Evolutionary conservation across 2,329 filamentous ascomycete species (phyloP).

Genomic region (Ophiostoma sp.): DNA sequence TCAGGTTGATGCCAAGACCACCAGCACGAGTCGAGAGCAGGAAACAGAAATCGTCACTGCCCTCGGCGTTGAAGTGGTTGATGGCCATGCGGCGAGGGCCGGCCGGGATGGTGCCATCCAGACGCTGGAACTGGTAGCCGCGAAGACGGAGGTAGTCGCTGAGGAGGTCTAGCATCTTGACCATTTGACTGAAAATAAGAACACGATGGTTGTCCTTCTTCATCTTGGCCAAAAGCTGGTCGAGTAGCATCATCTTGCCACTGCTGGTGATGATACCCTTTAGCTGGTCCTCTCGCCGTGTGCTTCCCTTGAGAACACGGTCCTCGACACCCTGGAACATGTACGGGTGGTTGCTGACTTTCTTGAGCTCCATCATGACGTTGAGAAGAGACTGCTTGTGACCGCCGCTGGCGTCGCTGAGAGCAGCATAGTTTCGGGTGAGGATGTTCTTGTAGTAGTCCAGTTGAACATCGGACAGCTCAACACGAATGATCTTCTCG

Average conservation of each 20-base stretch:
- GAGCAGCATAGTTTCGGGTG: slow-evolving; percentile 88
- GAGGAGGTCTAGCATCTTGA: slow-evolving; percentile 94
- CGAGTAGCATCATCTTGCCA: slow-evolving; percentile 98
- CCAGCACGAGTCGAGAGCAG: slow-evolving; percentile 90
- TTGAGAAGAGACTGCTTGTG: slow-evolving; percentile 94
- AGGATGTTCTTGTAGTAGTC: slow-evolving; percentile 99
- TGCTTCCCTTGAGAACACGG: slow-evolving; percentile 73
- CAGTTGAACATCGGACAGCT: slow-evolving; percentile 89
- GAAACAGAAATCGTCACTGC: slow-evolving; percentile 94
- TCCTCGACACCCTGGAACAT: slow-evolving; percentile 96
- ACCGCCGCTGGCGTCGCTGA: slow-evolving; percentile 83
- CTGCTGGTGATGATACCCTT: slow-evolving; percentile 93
- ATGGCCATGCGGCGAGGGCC: slow-evolving; percentile 86
- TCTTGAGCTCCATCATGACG: slow-evolving; percentile 99
- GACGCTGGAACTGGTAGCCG: slow-evolving; percentile 89
- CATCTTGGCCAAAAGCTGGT: slow-evolving; percentile 88
- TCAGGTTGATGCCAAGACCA: slow-evolving; percentile 96
- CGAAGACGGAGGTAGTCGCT: slow-evolving; percentile 89
- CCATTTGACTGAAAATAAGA: slow-evolving; percentile 98
- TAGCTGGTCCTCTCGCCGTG: slow-evolving; percentile 80
- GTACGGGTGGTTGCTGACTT: slow-evolving; percentile 97
- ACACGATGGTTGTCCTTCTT: slow-evolving; percentile 93
- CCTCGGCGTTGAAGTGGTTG: slow-evolving; percentile 97
- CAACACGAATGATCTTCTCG: slow-evolving; percentile 97
- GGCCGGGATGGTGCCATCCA: slow-evolving; percentile 91